Base-by-base conservation (phyloP, 768 basidiomycete species). In the Leccinum imitatum region DNA sequence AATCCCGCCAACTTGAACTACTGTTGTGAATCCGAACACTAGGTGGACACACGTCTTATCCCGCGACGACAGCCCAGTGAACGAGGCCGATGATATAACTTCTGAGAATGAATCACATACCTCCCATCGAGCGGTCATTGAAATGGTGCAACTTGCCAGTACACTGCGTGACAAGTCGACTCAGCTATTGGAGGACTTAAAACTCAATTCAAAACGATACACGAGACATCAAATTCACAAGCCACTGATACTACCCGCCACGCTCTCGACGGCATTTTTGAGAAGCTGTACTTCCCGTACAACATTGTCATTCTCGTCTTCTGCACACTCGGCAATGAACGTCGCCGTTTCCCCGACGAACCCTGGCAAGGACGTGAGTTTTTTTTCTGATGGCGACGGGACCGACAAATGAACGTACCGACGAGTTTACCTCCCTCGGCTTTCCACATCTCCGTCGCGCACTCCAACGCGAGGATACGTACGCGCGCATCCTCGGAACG, bases 251-350 rank as follows among this genome's bases (percentile, higher is more conserved):
- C 79, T 87, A 11, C 90, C 90, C 61, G 87, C 87, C 64, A 88
- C 80, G 63, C 76, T 81, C 75, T 92, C 90, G 51, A 91, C 85
- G 4, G 84, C 84, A 73, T 81, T 76, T 72, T 89, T 92, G 73
- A 93, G 76, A 64, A 73, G 80, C 63, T 86, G 83, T 17, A 87
- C 84, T 65, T 86, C 86, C 59, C 78, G 80, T 4, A 93, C 89
- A 15, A 95, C 91, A 59, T 80, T 80, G 63, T 93, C 91, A 70
- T 93, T 87, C 64, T 95, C 94, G 68, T 96, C 93, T 74, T 94
- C 92, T 4, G 85, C 84, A 68, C 87, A 90, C 72, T 96, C 95
- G 4, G 86, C 86, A 56, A 96, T 87, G 76, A 96, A 94, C 27
- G 90, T 87, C 17, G 90, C 79, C 30, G 93, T 90, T 71, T 96